Evolutionary conservation across 2,329 filamentous ascomycete species (phyloP).

Genomic region (Achaetomium macrosporum): DNA sequence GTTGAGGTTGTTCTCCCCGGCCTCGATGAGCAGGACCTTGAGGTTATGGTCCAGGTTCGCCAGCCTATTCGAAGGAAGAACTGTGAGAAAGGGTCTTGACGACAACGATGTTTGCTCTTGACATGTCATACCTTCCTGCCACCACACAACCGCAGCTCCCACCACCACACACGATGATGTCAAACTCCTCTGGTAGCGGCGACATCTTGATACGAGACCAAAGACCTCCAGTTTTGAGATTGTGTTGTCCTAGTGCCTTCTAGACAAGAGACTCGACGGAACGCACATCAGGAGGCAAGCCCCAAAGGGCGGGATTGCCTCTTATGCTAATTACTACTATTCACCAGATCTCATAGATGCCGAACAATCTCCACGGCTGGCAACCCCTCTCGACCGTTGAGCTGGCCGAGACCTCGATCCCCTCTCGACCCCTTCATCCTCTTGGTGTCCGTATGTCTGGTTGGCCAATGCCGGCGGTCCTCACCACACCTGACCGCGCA

Average conservation of each 20-base stretch:
- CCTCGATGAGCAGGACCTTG: constrained; percentile 64
- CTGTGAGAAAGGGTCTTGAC: constrained; percentile 22
- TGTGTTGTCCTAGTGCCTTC: not conserved
- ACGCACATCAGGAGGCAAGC: too few relatives aligned
- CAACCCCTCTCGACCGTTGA: not conserved
- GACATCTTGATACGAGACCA: constrained; percentile 27
- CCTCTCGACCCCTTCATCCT: not conserved
- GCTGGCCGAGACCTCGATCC: not conserved
- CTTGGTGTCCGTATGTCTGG: not conserved
- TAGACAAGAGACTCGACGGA: too few relatives aligned
- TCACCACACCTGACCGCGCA: not conserved
- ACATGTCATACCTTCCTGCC: constrained; percentile 45
- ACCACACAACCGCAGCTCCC: constrained; percentile 61
- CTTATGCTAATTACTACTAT: not conserved
- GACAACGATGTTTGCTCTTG: not conserved
- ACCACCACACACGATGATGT: constrained; percentile 74
- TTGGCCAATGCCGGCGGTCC: constrained; percentile 10
- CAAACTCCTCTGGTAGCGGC: constrained; percentile 67
- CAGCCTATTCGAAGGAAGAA: constrained; percentile 43
- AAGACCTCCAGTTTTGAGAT: not conserved
- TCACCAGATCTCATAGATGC: not conserved
- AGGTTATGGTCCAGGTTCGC: constrained; percentile 73
- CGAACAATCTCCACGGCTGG: not conserved
- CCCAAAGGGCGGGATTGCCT: not conserved
- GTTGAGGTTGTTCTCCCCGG: constrained; percentile 67